A percentile compares a stretch with the other conserved stretches of the same genome.
These are phyloP conservation scores for Diversispora epigaea DNA, from an alignment of 192 early-diverging fungal species.

Conservation along the genomic window DNA sequence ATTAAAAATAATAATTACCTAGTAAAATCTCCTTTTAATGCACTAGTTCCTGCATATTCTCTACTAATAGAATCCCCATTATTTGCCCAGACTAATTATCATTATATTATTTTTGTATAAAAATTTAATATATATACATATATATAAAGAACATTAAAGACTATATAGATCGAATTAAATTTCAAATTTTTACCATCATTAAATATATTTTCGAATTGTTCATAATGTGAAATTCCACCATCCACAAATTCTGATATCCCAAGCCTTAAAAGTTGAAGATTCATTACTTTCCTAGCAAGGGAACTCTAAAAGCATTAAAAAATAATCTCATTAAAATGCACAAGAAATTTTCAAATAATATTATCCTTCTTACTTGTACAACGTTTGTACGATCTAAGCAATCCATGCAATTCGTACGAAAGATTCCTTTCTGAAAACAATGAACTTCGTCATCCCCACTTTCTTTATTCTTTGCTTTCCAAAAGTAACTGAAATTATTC, in stretches of 20 bases:
- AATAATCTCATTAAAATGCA: neutral
- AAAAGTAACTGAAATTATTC: constrained; percentile 30
- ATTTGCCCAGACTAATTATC: constrained; percentile 69
- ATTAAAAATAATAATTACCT: constrained; percentile 33
- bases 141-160: neutral
- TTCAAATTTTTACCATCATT: constrained; percentile 44
- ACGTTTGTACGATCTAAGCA: constrained; percentile 98
- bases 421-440: constrained; percentile 37
- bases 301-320: constrained; percentile 48
- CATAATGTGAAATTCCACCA: constrained; percentile 60
- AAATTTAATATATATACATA: neutral
- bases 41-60: constrained; percentile 77
- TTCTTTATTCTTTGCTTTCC: constrained; percentile 30
- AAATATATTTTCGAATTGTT: constrained; percentile 63
- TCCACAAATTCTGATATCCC: constrained; percentile 68
- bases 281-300: constrained; percentile 62
- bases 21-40: constrained; percentile 78
- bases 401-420: constrained; percentile 92
- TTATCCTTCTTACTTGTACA: constrained; percentile 43
- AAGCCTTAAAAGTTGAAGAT: constrained; percentile 65
- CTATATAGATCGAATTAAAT: neutral
- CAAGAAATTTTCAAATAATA: neutral
- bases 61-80: constrained; percentile 77
- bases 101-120: neutral
- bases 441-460: constrained; percentile 4